phyloP scores from a whole-genome alignment of 2,329 filamentous ascomycete genomes.

The Aspergillus novoparasiticus region DNA sequence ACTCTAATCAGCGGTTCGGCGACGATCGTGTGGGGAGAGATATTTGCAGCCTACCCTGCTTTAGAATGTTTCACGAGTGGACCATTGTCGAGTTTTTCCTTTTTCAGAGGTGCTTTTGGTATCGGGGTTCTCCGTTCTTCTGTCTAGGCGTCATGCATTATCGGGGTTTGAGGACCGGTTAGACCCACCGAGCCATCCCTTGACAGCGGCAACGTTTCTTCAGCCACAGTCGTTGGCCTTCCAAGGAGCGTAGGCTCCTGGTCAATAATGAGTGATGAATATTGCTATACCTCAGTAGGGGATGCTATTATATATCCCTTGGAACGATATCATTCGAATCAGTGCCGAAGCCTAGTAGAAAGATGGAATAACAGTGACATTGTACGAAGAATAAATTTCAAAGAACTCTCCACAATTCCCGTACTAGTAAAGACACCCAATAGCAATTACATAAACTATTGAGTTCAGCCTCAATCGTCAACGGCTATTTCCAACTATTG shows the following conservation, averaged over 20 bases:
- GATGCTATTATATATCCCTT: background rate
- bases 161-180: background rate
- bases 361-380: no score
- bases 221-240: background rate
- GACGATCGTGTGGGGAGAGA: background rate
- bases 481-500: background rate
- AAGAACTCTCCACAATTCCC: background rate
- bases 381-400: background rate
- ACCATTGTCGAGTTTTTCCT: background rate
- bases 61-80: background rate
- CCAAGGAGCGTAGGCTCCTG: background rate
- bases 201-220: background rate
- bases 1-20: background rate
- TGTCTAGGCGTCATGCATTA: background rate
- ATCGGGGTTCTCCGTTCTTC: background rate
- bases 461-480: background rate
- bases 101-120: no score
- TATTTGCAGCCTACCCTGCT: background rate
- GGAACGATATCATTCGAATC: background rate
- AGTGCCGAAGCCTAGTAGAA: background rate
- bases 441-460: background rate
- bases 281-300: background rate
- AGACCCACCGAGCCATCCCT: background rate
- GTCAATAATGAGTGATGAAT: background rate
- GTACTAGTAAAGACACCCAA: background rate